These are phyloP conservation scores for Exutisphaerella laricina DNA, from an alignment of 2,329 filamentous ascomycete species.

Conservation along the genomic window DNA sequence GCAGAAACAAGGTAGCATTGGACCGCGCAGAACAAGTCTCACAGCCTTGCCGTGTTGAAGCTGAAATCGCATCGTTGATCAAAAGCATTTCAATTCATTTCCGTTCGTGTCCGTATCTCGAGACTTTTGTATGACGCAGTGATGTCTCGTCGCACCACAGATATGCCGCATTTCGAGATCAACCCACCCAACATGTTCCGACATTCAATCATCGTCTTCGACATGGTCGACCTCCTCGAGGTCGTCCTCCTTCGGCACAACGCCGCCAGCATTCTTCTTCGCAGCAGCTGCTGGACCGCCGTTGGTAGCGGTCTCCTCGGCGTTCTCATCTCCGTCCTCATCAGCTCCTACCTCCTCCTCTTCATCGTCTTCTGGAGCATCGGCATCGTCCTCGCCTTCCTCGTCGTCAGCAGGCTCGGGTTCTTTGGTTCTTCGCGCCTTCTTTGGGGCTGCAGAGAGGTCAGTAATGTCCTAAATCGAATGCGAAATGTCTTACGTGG, in stretches of 20 bases:
- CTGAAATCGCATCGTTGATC: too few species aligned
- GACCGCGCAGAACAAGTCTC: too few species aligned
- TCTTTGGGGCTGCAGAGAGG: conserved; percentile 17
- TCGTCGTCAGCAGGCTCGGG: conserved; percentile 11
- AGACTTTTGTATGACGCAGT: too few species aligned
- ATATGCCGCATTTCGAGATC: too few species aligned
- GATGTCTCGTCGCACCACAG: too few species aligned
- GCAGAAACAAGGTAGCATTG: too few species aligned
- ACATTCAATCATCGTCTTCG: conserved; percentile 19
- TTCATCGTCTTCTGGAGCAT: conserved; percentile 25
- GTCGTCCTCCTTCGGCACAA: conserved; percentile 30
- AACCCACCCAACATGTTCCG: too few species aligned
- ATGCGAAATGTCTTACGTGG: conserved; percentile 7
- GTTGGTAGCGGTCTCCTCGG: conserved; percentile 26
- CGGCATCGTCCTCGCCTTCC: conserved; percentile 14
- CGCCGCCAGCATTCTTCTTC: conserved; percentile 26
- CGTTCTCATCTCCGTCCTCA: conserved; percentile 30
- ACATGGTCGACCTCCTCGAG: conserved; percentile 20
- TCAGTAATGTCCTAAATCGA: neutral
- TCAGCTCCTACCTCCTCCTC: conserved; percentile 29
- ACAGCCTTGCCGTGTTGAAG: too few species aligned
- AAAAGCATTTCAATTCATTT: too few species aligned
- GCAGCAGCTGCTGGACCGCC: conserved; percentile 28
- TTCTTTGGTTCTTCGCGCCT: conserved; percentile 21
- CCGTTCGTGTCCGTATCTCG: too few species aligned